Evolutionary conservation across 805 yeast genomes (phyloP).

Genomic region (Lipomyces spencermartinsiae): DNA sequence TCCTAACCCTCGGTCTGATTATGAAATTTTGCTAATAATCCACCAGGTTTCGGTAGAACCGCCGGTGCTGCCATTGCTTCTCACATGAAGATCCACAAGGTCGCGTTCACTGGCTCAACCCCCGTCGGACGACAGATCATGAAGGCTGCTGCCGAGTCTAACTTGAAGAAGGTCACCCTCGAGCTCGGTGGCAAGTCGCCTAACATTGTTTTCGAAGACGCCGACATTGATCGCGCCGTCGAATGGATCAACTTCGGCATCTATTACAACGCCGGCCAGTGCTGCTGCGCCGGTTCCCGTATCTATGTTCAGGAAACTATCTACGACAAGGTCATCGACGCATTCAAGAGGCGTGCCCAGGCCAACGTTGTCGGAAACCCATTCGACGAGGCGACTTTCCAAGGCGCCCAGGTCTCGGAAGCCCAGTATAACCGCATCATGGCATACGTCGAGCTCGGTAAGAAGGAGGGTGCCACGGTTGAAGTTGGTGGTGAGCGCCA

Average conservation of each 20-base stretch:
- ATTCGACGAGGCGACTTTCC: conserved; percentile 75
- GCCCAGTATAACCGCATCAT: conserved; percentile 80
- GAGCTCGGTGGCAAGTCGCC: conserved; percentile 98
- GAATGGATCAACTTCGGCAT: conserved; percentile 80
- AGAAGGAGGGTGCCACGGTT: conserved; percentile 81
- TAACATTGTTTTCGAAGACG: conserved; percentile 84
- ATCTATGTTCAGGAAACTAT: conserved; percentile 83
- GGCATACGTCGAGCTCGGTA: conserved; percentile 76
- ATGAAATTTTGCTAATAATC: not conserved
- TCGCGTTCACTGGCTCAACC: conserved; percentile 96
- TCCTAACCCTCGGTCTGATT: not conserved
- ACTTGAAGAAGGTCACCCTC: conserved; percentile 87
- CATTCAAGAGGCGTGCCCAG: conserved; percentile 61
- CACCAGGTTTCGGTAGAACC: conserved; percentile 70
- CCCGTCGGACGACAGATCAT: conserved; percentile 85
- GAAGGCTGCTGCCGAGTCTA: conserved; percentile 78
- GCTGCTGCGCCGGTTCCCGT: conserved; percentile 94
- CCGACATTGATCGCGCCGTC: conserved; percentile 77
- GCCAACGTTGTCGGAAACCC: conserved; percentile 75
- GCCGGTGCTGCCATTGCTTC: conserved; percentile 81
- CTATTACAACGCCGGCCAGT: conserved; percentile 94
- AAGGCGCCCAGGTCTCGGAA: conserved; percentile 92
- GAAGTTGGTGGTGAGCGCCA: conserved; percentile 83
- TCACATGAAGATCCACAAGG: conserved; percentile 83
- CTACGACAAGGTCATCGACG: conserved; percentile 75